phyloP scores from a whole-genome alignment of 768 basidiomycete species.

The Epithele typhae region DNA sequence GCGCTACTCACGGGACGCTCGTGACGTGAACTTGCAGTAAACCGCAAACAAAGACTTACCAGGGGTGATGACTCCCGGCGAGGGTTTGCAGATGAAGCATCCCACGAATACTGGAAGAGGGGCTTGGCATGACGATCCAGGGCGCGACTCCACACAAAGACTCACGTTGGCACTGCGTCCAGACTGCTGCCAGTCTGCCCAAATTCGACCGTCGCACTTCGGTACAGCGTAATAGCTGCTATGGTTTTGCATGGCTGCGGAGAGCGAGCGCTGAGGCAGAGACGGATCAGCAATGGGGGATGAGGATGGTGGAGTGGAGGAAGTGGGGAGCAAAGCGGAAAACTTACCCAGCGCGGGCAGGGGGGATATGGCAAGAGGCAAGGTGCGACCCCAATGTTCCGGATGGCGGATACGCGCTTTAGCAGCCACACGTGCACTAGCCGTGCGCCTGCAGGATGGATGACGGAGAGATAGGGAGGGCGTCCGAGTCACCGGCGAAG shows the following conservation, averaged over 20 bases:
- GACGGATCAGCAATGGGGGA: background rate
- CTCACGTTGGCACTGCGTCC: conserved; percentile 18
- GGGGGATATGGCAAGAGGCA: conserved; percentile 16
- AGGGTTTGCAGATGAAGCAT: conserved; percentile 11
- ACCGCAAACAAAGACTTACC: conserved; percentile 3
- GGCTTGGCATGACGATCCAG: background rate
- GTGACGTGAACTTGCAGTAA: no score
- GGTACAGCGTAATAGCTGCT: conserved; percentile 19
- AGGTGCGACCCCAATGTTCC: conserved; percentile 13
- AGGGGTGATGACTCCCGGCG: conserved; percentile 9
- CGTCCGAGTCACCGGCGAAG: conserved; percentile 10
- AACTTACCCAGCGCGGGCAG: conserved; percentile 15
- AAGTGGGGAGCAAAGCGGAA: background rate
- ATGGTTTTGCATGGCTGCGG: conserved; percentile 20
- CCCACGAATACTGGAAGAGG: conserved; percentile 20
- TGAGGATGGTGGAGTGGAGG: conserved; percentile 1
- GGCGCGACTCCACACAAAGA: background rate
- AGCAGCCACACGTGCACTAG: conserved; percentile 16
- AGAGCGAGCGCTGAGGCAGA: background rate
- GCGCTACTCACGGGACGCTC: background rate
- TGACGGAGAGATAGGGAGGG: conserved; percentile 13
- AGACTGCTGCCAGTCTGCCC: conserved; percentile 22
- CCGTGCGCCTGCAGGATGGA: conserved; percentile 13
- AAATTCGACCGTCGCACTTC: conserved; percentile 16
- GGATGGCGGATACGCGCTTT: conserved; percentile 9